phyloP scores from a whole-genome alignment of 2,329 filamentous ascomycete species.

The Epichloe uncinata region DNA sequence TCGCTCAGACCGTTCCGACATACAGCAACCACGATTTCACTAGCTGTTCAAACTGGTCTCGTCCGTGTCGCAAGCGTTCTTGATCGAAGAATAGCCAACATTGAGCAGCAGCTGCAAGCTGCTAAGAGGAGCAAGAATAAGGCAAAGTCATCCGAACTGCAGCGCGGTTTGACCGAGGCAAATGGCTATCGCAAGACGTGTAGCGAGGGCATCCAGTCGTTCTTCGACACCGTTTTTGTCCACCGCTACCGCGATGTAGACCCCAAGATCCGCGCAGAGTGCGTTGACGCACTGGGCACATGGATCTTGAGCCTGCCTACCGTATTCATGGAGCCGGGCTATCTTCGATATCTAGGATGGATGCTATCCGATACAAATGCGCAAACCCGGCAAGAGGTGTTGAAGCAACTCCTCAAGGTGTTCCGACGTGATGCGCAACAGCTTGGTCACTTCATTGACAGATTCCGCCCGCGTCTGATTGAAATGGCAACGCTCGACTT shows the following conservation, averaged over 20 bases:
- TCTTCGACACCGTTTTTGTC: constrained; percentile 86
- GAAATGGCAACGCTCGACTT: constrained; percentile 86
- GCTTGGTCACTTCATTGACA: constrained; percentile 83
- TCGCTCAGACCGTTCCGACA: constrained; percentile 82
- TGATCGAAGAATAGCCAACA: constrained; percentile 58
- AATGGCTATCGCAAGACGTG: constrained; percentile 56
- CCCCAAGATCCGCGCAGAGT: constrained; percentile 75
- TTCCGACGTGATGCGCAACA: constrained; percentile 73
- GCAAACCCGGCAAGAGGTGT: constrained; percentile 66
- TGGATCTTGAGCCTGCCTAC: constrained; percentile 83
- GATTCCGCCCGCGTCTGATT: constrained; percentile 74
- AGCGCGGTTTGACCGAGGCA: constrained; percentile 57
- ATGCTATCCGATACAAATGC: constrained; percentile 72
- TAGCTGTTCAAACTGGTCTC: constrained; percentile 67
- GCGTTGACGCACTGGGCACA: constrained; percentile 69
- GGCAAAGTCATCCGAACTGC: constrained; percentile 57
- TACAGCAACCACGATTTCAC: constrained; percentile 74
- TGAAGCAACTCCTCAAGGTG: constrained; percentile 68
- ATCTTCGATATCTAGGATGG: constrained; percentile 91
- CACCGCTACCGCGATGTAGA: constrained; percentile 94
- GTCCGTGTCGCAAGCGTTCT: constrained; percentile 61
- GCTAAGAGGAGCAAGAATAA: constrained; percentile 68
- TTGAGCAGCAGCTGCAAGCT: constrained; percentile 64
- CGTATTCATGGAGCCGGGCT: constrained; percentile 79
- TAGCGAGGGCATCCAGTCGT: constrained; percentile 63